Conservation (phyloP, 768 basidiomycete species). For the Mycena polygramma region DNA sequence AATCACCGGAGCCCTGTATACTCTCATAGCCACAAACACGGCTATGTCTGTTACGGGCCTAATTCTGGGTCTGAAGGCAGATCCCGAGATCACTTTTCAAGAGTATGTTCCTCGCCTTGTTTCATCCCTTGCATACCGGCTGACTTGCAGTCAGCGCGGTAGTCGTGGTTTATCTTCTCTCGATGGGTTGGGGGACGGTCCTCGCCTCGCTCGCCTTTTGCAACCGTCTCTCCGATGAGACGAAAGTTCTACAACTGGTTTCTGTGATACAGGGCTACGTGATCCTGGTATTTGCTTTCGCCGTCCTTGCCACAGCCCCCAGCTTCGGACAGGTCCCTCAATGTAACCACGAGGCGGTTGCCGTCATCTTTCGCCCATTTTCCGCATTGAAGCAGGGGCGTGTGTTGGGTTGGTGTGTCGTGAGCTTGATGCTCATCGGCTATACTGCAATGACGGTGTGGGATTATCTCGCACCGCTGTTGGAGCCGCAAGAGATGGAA, state of each 20-base stretch:
- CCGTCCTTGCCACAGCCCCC: not conserved
- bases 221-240: slow-evolving; percentile 15
- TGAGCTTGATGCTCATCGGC: not conserved
- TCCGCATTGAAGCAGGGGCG: slow-evolving; percentile 9
- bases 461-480: slow-evolving; percentile 11
- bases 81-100: slow-evolving; percentile 16
- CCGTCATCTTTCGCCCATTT: slow-evolving; percentile 21
- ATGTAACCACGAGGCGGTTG: slow-evolving; percentile 17
- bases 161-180: slow-evolving; percentile 15
- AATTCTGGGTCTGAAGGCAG: slow-evolving; percentile 6
- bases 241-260: not conserved
- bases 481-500: not conserved
- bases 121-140: not conserved
- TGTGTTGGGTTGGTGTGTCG: not conserved
- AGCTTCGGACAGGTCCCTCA: slow-evolving; percentile 6
- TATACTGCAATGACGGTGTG: slow-evolving; percentile 21
- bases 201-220: slow-evolving; percentile 1
- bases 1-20: slow-evolving; percentile 11
- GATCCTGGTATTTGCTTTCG: slow-evolving; percentile 3
- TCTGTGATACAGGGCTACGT: slow-evolving; percentile 23
- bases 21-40: slow-evolving; percentile 10
- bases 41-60: slow-evolving; percentile 11
- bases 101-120: slow-evolving; percentile 5
- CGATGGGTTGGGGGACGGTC: slow-evolving; percentile 18
- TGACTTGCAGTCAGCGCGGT: not conserved